A percentile compares a stretch with the other conserved stretches of the same genome.
phyloP scores from a whole-genome alignment of 371 early-diverging fungal species.

The Coemansia sp. region DNA sequence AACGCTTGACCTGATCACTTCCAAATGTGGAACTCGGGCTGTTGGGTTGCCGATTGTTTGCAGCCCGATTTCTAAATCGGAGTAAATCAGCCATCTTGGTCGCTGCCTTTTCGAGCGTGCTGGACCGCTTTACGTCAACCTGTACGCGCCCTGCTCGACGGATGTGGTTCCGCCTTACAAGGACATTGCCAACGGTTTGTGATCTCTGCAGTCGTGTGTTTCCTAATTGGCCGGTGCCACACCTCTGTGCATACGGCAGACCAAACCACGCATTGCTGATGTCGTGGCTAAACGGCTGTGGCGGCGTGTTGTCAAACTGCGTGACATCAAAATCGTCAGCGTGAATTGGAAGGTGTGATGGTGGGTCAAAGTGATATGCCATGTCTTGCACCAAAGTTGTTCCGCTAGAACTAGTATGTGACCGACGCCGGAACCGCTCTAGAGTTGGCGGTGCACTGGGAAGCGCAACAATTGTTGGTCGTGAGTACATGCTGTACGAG shows the following conservation, averaged over 20 bases:
- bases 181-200: neutral
- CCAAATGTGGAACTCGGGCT: slow-evolving; percentile 5
- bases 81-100: slow-evolving; percentile 23
- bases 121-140: slow-evolving; percentile 9
- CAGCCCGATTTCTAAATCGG: slow-evolving; percentile 16
- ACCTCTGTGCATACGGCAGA: slow-evolving; percentile 32
- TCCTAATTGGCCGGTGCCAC: neutral
- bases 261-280: slow-evolving; percentile 26
- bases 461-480: slow-evolving; percentile 15
- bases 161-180: neutral
- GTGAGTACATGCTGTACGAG: neutral
- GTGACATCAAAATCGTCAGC: neutral
- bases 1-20: neutral
- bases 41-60: slow-evolving; percentile 5
- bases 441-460: neutral
- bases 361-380: neutral
- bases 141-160: slow-evolving; percentile 37
- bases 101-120: slow-evolving; percentile 14
- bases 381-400: neutral
- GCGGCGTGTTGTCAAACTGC: slow-evolving; percentile 24
- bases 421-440: neutral
- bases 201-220: neutral
- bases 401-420: neutral
- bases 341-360: neutral
- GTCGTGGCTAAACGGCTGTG: slow-evolving; percentile 1